Evolutionary conservation across 2,329 filamentous ascomycete species (phyloP).

Genomic region (Colletotrichum orchidophilum): DNA sequence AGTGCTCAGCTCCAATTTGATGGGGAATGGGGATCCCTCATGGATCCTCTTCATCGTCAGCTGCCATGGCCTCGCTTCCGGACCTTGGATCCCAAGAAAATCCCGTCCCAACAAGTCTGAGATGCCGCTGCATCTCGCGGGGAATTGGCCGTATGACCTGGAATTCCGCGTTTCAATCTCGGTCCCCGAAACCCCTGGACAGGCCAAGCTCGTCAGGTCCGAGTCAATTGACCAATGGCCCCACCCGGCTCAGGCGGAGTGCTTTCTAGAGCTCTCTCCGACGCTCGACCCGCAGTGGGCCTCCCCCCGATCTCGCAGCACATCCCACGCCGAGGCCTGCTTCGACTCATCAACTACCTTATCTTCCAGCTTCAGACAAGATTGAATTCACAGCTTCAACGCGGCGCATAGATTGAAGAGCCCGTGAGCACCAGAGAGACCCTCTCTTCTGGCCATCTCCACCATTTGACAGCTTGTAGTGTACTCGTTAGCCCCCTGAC

Average conservation of each 20-base stretch:
- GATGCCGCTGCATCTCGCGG: conserved; percentile 9
- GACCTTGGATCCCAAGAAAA: background rate
- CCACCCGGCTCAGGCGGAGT: conserved; percentile 10
- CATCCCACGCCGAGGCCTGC: background rate
- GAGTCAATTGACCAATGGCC: conserved; percentile 27
- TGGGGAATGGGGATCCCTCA: conserved; percentile 7
- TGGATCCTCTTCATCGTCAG: conserved; percentile 14
- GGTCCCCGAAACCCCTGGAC: conserved; percentile 21
- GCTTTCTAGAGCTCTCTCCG: conserved; percentile 31
- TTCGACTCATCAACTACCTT: background rate
- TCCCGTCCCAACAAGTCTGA: conserved; percentile 16
- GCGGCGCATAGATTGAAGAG: conserved; percentile 2
- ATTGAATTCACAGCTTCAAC: conserved; percentile 3
- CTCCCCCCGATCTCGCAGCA: conserved; percentile 14
- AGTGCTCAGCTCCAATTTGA: background rate
- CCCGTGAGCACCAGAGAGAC: background rate
- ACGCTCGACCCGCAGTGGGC: background rate
- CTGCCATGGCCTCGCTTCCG: background rate
- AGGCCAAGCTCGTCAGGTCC: background rate
- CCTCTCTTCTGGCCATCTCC: background rate
- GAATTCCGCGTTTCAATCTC: conserved; percentile 14
- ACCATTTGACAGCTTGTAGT: conserved; percentile 2
- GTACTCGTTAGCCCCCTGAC: conserved; percentile 8
- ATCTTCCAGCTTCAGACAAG: background rate
- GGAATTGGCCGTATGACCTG: conserved; percentile 17